phyloP scores from a whole-genome alignment of 2,329 filamentous ascomycete species.

The Pleurostoma richardsiae region DNA sequence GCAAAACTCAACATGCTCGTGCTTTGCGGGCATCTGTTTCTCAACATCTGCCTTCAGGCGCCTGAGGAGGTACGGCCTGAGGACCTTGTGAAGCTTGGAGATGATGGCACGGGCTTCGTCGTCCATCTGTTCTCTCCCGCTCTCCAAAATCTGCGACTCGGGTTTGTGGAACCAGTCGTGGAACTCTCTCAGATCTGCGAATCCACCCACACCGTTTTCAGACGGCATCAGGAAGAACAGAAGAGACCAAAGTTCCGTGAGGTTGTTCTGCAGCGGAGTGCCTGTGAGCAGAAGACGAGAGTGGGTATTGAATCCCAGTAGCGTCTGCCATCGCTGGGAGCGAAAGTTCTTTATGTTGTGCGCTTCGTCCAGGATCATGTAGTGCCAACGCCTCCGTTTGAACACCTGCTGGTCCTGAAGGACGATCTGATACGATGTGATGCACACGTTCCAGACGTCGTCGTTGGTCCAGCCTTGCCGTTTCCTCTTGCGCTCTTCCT shows the following conservation, averaged over 20 bases:
- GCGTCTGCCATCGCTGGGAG: slow-evolving; percentile 91
- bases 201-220: slow-evolving; percentile 79
- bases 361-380: slow-evolving; percentile 95
- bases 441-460: slow-evolving; percentile 93
- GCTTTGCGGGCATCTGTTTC: slow-evolving; percentile 98
- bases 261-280: slow-evolving; percentile 92
- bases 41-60: slow-evolving; percentile 95
- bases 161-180: slow-evolving; percentile 94
- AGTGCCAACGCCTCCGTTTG: slow-evolving; percentile 90
- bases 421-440: slow-evolving; percentile 96
- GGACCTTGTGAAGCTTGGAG: slow-evolving; percentile 85
- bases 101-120: slow-evolving; percentile 91
- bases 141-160: slow-evolving; percentile 92
- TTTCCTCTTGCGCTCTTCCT: slow-evolving; percentile 87
- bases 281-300: slow-evolving; percentile 85
- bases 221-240: slow-evolving; percentile 96
- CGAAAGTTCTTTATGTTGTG: slow-evolving; percentile 99
- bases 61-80: slow-evolving; percentile 86
- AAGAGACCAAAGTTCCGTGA: slow-evolving; percentile 94
- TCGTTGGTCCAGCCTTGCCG: slow-evolving; percentile 91
- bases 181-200: slow-evolving; percentile 93
- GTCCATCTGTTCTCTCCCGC: slow-evolving; percentile 88
- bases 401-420: slow-evolving; percentile 92
- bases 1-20: slow-evolving; percentile 95
- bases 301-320: slow-evolving; percentile 89